Evolutionary conservation across 2,329 filamentous ascomycete genomes (phyloP).

Genomic region (Emmonsia crescens): DNA sequence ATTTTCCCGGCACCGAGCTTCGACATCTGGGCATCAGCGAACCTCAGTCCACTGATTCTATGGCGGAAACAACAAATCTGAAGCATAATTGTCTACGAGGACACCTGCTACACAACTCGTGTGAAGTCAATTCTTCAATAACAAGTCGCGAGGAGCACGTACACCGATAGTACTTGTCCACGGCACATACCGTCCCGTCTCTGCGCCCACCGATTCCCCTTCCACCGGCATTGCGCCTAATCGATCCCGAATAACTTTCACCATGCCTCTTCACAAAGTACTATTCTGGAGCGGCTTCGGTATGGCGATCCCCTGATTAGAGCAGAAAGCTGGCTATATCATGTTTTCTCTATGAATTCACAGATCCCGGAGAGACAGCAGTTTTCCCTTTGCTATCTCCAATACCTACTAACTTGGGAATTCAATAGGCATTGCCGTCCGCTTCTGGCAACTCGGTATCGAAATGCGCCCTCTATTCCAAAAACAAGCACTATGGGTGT

Average conservation of each 20-base stretch:
- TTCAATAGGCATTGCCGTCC: slow-evolving; percentile 67
- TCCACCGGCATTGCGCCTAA: not conserved
- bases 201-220: not conserved
- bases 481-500: slow-evolving; percentile 74
- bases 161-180: not conserved
- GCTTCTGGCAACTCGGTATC: slow-evolving; percentile 94
- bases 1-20: slow-evolving; percentile 1
- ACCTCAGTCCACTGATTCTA: not conserved
- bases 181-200: not conserved
- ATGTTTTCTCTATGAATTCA: not conserved
- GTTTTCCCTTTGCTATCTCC: not conserved
- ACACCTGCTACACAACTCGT: not conserved
- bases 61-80: not conserved
- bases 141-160: not conserved
- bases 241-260: slow-evolving; percentile 17
- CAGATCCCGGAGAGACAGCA: not conserved
- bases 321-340: not conserved
- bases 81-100: not conserved
- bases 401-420: not conserved
- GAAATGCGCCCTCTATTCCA: slow-evolving; percentile 95
- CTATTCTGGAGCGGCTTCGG: slow-evolving; percentile 64
- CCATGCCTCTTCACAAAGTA: slow-evolving; percentile 40
- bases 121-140: slow-evolving; percentile 2
- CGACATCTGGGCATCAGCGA: not conserved
- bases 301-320: slow-evolving; percentile 38